phyloP scores from a whole-genome alignment of 83 land plant genomes.

The Larix sibirica region DNA sequence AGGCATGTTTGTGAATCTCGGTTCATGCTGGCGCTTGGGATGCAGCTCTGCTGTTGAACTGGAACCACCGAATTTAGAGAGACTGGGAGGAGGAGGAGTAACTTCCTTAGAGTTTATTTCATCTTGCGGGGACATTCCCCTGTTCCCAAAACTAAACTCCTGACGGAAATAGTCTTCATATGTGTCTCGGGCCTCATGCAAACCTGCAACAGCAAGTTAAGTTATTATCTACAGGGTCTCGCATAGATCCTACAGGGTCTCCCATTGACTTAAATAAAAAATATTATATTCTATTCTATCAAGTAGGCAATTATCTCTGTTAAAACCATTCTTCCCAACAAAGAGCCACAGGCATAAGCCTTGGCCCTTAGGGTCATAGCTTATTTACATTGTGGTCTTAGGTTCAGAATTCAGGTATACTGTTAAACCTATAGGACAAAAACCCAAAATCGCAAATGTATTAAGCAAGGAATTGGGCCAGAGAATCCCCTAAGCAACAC shows the following conservation, averaged over 20 bases:
- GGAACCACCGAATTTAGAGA: constrained; percentile 29
- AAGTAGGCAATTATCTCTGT: not conserved
- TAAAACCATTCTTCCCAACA: not conserved
- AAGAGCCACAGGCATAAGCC: too few relatives aligned
- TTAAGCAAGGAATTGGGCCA: too few relatives aligned
- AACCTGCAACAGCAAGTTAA: constrained; percentile 8
- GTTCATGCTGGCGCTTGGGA: constrained; percentile 14
- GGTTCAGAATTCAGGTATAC: not conserved
- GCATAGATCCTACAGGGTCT: too few relatives aligned
- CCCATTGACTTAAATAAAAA: too few relatives aligned
- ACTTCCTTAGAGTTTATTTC: constrained; percentile 14
- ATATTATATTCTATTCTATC: too few relatives aligned
- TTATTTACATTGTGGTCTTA: not conserved
- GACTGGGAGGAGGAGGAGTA: constrained; percentile 19
- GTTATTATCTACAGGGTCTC: not conserved
- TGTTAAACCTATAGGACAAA: not conserved
- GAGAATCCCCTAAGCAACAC: too few relatives aligned
- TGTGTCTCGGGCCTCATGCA: not conserved
- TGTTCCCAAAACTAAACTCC: constrained; percentile 53
- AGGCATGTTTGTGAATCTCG: constrained; percentile 25
- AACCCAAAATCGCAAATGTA: too few relatives aligned
- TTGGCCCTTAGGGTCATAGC: not conserved
- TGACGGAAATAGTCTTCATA: constrained; percentile 25
- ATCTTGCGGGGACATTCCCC: constrained; percentile 13
- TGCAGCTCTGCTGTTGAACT: constrained; percentile 30